Evolutionary conservation across 192 early-diverging fungal genomes (phyloP), one percentile per base, ranked within the genome.

Genomic region (Coemansia sp.): DNA sequence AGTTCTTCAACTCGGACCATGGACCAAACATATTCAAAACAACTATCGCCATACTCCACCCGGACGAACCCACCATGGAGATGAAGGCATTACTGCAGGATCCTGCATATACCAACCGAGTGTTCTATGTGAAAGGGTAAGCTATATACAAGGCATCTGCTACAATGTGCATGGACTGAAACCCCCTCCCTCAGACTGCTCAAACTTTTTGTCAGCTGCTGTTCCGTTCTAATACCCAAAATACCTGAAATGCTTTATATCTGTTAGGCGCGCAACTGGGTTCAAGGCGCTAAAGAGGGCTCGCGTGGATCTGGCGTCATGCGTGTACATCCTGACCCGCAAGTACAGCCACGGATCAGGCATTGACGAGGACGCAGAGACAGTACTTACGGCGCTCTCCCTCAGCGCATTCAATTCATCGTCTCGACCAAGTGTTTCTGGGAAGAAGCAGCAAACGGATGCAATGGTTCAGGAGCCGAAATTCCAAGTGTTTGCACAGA

Each of bases 1-100:
- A 84, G 64, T 84, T 84, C 46, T 84, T 76, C 39, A 80, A 79
- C 52, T 65, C 68, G 0, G 82, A 84, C 26, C 82, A 84, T 35
- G 82, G 82, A 0, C 61, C 70, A 6, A 76, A 78, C 25, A 77
- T 79, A 21, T 76, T 76, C 59, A 61, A 66, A 21, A 64, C 82
- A 0, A 74, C 70, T 0, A 72, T 84, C 4, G 77, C 79, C 2
- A 68, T 84, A 23, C 40, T 84, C 4, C 70, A 79, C 29, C 33
- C 34, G 8, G 68, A 70, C 12, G 77, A 79, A 58, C 77, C 77
- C 15, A 53, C 61, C 10, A 73, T 77, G 64, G 77, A 77, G 13
- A 75, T 84, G 67, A 72, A 76, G 30, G 68, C 62, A 4, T 30
- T 84, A 52, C 58, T 84, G 18, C 57, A 56, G 7, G 68, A 74